Percentiles rank a stretch among this genome's conserved stretches.
These are phyloP conservation scores for Penicillium alfredii DNA, from an alignment of 495 filamentous ascomycete genomes.

Conservation along the genomic window DNA sequence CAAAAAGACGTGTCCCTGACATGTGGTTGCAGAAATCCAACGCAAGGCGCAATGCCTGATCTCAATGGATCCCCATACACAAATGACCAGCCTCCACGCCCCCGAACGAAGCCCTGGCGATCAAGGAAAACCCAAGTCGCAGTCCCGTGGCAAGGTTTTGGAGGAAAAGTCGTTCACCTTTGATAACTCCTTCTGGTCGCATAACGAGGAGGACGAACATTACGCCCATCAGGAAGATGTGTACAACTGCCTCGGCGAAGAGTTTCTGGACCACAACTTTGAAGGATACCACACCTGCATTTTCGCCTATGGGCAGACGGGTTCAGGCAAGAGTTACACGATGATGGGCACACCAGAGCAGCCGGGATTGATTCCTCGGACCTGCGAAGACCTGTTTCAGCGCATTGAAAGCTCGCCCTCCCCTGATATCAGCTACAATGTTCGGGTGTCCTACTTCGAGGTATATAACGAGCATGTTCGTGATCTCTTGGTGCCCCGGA, in stretches of 20 bases:
- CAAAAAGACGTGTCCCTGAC: no score
- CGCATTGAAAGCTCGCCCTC: conserved; percentile 79
- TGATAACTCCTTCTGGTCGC: conserved; percentile 97
- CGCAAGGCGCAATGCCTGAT: conserved; percentile 78
- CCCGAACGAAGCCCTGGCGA: conserved; percentile 59
- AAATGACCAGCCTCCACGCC: conserved; percentile 65
- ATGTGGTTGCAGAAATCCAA: conserved; percentile 62
- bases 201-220: conserved; percentile 64
- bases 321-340: conserved; percentile 95
- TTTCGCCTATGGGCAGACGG: conserved; percentile 97
- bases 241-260: conserved; percentile 90
- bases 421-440: conserved; percentile 89
- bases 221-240: conserved; percentile 87
- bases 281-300: conserved; percentile 99
- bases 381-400: conserved; percentile 93
- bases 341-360: conserved; percentile 95
- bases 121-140: conserved; percentile 59
- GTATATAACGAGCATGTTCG: conserved; percentile 99
- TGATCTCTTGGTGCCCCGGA: conserved; percentile 76
- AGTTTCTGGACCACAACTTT: conserved; percentile 98
- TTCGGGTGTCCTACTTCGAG: conserved; percentile 97
- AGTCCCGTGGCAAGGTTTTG: conserved; percentile 62
- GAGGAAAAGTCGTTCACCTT: conserved; percentile 93
- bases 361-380: conserved; percentile 92
- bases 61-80: conserved; percentile 77